Base-by-base conservation (phyloP, 2,329 filamentous ascomycete genomes). In the Penicillium sp. region DNA sequence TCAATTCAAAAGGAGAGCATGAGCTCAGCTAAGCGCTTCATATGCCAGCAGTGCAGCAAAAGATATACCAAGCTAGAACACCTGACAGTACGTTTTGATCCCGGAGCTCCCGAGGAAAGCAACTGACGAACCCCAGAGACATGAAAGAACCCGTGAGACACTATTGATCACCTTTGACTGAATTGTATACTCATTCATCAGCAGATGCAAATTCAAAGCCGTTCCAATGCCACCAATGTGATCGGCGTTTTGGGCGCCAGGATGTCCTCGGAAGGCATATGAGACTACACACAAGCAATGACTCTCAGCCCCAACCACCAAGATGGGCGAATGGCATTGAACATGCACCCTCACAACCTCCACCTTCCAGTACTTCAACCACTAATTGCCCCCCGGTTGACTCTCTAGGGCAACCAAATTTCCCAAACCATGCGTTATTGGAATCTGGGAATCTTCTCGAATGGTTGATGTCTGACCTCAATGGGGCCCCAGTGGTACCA, bases 51-150 rank as follows among this genome's bases (percentile, higher is more conserved):
- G 35, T 65, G 63, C 47, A 45, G 44, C 49, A 61, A 52, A 46
- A 44, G 27, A n/a, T 65, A 65, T 29, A 61, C 63, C 9, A 65
- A 63, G 49, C 42, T 59, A 13, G 63, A 65, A 27, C 63, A 65
- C 49, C 50, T 65, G 9, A 61, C 50, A 16, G 60, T 65, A 53
- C 29, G 57, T 59, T 31, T 37, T 31, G 13, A 19, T 42, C 8
- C 9, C 13, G 29, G 7, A 21, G 24, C 21, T 44, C 19, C 10
- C 4, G 11, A 16, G 19, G 4, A 37, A 46, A 44, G n/a, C 16
- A 4, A 49, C 29, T 52, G 39, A 52, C 45, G 16, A 27, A 5
- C 4, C 29, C 10, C 26, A 62, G 60, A 56, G 60, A 49, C 60
- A 60, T 50, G 49, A 62, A 49, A 50, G 60, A 42, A 62, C 57